Evolutionary conservation across 192 early-diverging fungal species (phyloP).

Genomic region (Linnemannia schmuckeri): DNA sequence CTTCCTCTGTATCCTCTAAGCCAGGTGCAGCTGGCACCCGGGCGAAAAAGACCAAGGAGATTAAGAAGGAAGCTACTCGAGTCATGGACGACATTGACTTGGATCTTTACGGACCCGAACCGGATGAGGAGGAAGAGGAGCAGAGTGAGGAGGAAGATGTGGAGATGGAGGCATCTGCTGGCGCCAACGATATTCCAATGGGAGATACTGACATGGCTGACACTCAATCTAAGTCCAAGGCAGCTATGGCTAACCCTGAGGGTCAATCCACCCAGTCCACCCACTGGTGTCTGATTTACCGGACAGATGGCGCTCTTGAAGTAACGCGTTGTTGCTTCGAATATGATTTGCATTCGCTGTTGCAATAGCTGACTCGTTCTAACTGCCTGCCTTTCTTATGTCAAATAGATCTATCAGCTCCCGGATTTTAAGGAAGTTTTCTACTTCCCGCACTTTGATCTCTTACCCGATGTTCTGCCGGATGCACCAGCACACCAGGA

Average conservation of each 20-base stretch:
- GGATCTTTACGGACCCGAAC: constrained; percentile 49
- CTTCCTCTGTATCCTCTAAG: background rate
- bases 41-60: constrained; percentile 30
- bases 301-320: constrained; percentile 74
- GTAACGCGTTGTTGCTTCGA: constrained; percentile 36
- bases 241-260: constrained; percentile 48
- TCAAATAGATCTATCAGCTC: constrained; percentile 65
- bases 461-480: constrained; percentile 66
- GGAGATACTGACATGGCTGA: constrained; percentile 48
- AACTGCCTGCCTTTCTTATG: background rate
- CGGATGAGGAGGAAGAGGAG: constrained; percentile 59
- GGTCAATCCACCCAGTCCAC: constrained; percentile 53
- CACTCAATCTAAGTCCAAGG: constrained; percentile 32
- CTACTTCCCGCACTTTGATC: constrained; percentile 68
- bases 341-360: background rate
- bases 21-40: constrained; percentile 2
- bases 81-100: constrained; percentile 53
- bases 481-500: constrained; percentile 62
- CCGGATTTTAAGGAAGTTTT: constrained; percentile 71
- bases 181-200: constrained; percentile 57
- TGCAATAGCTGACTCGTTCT: background rate
- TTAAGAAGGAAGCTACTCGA: constrained; percentile 18
- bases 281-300: constrained; percentile 77
- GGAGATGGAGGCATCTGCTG: constrained; percentile 43
- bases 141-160: constrained; percentile 69